Conservation (phyloP, 768 basidiomycete species). For the Leccinum broughii region DNA sequence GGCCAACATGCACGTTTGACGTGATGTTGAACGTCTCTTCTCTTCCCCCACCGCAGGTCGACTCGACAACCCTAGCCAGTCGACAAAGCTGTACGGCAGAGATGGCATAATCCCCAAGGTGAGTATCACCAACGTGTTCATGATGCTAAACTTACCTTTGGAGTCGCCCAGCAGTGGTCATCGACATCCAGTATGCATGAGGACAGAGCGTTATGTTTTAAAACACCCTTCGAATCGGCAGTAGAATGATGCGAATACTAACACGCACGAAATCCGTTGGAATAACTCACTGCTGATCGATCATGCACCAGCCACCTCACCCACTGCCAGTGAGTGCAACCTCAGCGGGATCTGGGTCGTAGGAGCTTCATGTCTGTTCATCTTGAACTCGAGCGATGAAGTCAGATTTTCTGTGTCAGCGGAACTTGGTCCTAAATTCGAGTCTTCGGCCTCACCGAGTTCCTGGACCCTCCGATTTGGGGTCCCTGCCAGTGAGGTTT, state of each 20-base stretch:
- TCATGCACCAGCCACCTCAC: too few relatives aligned
- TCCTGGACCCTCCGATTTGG: too few relatives aligned
- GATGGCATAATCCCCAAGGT: neutral
- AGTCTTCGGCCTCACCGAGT: too few relatives aligned
- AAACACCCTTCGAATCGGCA: neutral
- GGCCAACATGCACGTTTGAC: slow-evolving; percentile 13
- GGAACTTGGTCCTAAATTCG: neutral
- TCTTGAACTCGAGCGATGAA: too few relatives aligned
- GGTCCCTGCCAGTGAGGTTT: too few relatives aligned
- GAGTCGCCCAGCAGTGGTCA: neutral
- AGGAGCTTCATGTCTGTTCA: neutral
- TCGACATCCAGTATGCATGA: slow-evolving; percentile 4
- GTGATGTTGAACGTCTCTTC: neutral
- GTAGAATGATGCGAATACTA: slow-evolving; percentile 8
- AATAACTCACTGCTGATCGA: slow-evolving; percentile 15
- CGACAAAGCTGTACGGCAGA: neutral
- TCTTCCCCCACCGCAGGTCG: slow-evolving; percentile 11
- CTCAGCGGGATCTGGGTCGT: neutral
- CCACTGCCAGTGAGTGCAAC: too few relatives aligned
- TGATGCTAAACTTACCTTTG: slow-evolving; percentile 2
- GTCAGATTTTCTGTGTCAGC: too few relatives aligned
- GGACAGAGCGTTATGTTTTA: slow-evolving; percentile 4
- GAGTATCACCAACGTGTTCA: neutral
- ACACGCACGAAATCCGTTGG: slow-evolving; percentile 7
- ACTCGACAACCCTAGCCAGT: slow-evolving; percentile 6